Evolutionary conservation across 2,329 filamentous ascomycete species (phyloP).

Genomic region (Colletotrichum musae): DNA sequence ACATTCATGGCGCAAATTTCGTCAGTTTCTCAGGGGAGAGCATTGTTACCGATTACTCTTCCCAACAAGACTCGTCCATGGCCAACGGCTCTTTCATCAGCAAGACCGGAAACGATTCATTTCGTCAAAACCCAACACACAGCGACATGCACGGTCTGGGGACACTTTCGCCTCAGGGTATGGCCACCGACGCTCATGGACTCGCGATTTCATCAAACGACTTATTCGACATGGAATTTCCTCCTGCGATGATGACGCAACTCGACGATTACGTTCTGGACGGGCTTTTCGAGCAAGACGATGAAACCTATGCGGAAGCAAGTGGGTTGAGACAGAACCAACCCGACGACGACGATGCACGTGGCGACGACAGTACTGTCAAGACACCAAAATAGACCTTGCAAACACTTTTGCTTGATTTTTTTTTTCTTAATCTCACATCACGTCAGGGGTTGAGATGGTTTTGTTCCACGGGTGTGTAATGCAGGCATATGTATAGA

Average conservation of each 20-base stretch:
- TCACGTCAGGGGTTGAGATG: not conserved
- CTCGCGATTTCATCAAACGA: not conserved
- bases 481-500: too few relatives aligned
- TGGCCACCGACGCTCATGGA: not conserved
- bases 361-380: not conserved
- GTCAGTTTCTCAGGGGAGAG: conserved; percentile 15
- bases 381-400: not conserved
- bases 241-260: conserved; percentile 16
- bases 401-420: not conserved
- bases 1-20: conserved; percentile 3
- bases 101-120: not conserved
- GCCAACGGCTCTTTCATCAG: not conserved
- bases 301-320: not conserved
- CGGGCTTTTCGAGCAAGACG: conserved; percentile 16
- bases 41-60: not conserved
- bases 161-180: conserved; percentile 11
- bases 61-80: not conserved
- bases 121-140: conserved; percentile 4
- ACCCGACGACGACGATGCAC: not conserved
- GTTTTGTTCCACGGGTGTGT: not conserved
- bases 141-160: conserved; percentile 16
- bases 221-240: conserved; percentile 12
- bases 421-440: not conserved
- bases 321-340: not conserved
- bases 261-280: conserved; percentile 22